These are phyloP conservation scores for Trichosporon faecale DNA, from an alignment of 1,284 basidiomycete genomes.

Conservation along the genomic window DNA sequence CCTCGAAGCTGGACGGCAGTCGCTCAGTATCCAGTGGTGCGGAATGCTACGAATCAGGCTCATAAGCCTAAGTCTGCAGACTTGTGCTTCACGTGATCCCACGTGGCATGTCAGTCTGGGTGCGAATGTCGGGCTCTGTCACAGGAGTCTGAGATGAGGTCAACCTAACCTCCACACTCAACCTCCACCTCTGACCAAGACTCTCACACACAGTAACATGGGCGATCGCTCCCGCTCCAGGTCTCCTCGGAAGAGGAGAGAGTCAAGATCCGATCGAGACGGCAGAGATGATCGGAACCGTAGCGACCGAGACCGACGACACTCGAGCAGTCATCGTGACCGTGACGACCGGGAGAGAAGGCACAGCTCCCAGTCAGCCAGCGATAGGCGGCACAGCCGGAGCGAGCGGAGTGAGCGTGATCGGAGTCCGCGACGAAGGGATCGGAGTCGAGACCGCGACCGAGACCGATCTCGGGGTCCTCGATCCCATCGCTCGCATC, in stretches of 20 bases:
- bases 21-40: no score
- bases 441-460: conserved; percentile 10
- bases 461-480: conserved; percentile 13
- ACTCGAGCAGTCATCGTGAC: neutral
- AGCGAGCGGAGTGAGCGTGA: neutral
- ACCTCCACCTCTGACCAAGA: neutral
- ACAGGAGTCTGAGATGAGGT: neutral
- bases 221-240: neutral
- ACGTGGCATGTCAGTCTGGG: neutral
- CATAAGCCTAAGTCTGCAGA: no score
- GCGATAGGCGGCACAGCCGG: neutral
- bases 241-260: neutral
- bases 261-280: neutral
- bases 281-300: neutral
- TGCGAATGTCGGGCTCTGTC: neutral
- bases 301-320: neutral
- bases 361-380: neutral
- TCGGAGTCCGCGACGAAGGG: neutral
- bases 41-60: no score
- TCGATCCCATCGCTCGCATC: conserved; percentile 5
- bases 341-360: conserved; percentile 8
- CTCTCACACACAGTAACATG: neutral
- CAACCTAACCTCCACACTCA: neutral
- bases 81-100: neutral
- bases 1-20: no score